Evolutionary conservation across 768 basidiomycete species (phyloP), one percentile per base, ranked within the genome.

Genomic region (Lactarius pseudohatsudake): DNA sequence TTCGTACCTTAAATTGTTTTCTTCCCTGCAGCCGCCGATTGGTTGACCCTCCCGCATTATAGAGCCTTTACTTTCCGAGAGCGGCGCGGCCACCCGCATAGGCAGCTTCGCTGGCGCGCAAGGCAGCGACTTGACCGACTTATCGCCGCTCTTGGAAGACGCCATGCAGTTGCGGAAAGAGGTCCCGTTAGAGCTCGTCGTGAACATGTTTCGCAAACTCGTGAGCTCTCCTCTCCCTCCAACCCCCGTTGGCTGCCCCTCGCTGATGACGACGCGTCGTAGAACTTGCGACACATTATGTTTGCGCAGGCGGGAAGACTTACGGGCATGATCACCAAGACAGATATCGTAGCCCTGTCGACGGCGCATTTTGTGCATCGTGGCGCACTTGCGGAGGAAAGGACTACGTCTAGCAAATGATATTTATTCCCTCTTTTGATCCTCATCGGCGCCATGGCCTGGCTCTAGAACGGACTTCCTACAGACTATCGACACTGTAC

Each of bases 161-260:
- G 81, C 86, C 0, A 76, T 87, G 58, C 85, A 88, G 66, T 78
- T 91, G 62, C 80, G 87, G 41, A 85, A 87, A 72, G 87, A 88
- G 68, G 85, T 88, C 15, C 87, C 89, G 2, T 81, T 86, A 72
- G 88, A 90, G 69, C 77, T 89, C 11, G 86, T 90, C 16, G 88
- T 90, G 32, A 84, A 79, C 71, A 87, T 88, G 83, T 90, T 90
- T 78, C 89, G 89, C 75, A 89, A 86, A 77, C 75, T 91, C 74
- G 89, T 87, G 50, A 59, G 76, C 59, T 20, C 10, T 45, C 30
- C 16, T n/a, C 41, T 3, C 28, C 2, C 43, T 59, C 50, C 13
- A 11, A 40, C 38, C 38, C 26, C 13, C 50, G 38, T 20, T 26
- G 10, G 16, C 47, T 9, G 62, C 55, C 73, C 75, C 41, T 20